Evolutionary conservation across 768 basidiomycete genomes (phyloP), one percentile per base, ranked within the genome.

Genomic region (Pisolithus microcarpus): DNA sequence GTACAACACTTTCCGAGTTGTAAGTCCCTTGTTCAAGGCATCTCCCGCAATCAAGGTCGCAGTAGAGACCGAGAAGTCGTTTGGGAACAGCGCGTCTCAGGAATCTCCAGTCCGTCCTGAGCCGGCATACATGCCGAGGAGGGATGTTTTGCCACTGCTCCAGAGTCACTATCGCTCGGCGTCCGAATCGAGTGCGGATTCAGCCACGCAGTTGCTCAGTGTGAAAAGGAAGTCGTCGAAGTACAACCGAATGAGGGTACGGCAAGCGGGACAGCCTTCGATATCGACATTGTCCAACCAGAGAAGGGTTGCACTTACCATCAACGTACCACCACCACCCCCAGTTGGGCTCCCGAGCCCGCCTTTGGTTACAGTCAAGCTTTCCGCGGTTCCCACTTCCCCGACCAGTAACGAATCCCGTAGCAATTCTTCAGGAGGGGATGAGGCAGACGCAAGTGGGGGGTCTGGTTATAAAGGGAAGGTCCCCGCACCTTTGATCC

Each of bases 1-100:
- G 26, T 80, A 76, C 69, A 85, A 84, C 60, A 85, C 82, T 9
- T 77, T 86, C 61, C 77, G 80, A 9, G 73, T 85, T 46, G 67
- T 89, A 31, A 70, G 72, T 8, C 77, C 77, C 23, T 76, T 76
- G 21, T 75, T 82, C 56, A 67, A 75, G 52, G 64, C 61, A 23
- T 21, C 54, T 46, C 45, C 38, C 31, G 38, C 36, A 15, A 28
- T 39, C 38, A 56, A 38, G 36, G 18, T 47, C 38, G 26, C 31
- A n/a, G 36, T 31, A 15, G 60, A 58, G 11, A 51, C 53, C 15
- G 56, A 52, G 48, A 48, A 52, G 51, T 59, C 47, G 16, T 69
- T 63, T 30, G 59, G 63, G 38, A 56, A 67, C 36, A 39, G 52
- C 7, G 59, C 61, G 2, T 61, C 58, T 13, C 38, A 46, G 18